These are phyloP conservation scores for Heliosperma pusillum DNA, from an alignment of 148 eudicot genomes.

Conservation along the genomic window DNA sequence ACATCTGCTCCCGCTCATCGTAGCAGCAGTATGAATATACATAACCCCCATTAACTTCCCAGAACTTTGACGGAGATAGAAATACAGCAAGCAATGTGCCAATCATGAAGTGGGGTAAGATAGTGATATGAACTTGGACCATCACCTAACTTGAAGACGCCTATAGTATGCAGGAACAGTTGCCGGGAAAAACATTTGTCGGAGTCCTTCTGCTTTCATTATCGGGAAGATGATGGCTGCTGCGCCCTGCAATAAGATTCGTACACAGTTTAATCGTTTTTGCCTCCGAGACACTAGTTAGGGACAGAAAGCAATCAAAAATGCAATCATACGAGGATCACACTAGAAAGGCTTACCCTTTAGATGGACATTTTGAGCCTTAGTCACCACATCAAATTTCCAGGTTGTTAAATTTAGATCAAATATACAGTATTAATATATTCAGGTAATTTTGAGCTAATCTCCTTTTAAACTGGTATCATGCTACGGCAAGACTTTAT, in stretches of 20 bases:
- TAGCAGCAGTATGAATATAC: constrained; percentile 7
- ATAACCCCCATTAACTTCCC: background rate
- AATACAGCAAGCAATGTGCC: background rate
- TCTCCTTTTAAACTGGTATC: no score
- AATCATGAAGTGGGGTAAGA: background rate
- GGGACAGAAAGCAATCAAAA: constrained; percentile 19
- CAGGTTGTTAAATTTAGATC: no score
- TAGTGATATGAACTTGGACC: background rate
- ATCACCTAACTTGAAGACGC: constrained; percentile 40
- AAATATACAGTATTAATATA: no score
- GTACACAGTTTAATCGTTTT: background rate
- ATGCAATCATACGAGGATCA: background rate
- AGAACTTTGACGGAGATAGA: background rate
- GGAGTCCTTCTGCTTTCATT: constrained; percentile 75
- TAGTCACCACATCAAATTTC: no score
- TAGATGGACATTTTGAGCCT: no score
- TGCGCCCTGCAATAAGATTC: constrained; percentile 47
- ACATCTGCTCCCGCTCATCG: background rate
- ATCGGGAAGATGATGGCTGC: constrained; percentile 79
- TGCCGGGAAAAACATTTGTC: constrained; percentile 84
- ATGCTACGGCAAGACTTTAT: no score
- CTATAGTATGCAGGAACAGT: constrained; percentile 69
- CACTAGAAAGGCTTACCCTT: no score
- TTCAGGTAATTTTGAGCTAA: no score
- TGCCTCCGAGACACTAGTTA: no score